A percentile compares a stretch with the other conserved stretches of the same genome.
phyloP scores from a whole-genome alignment of 1,284 basidiomycete species.

The Xerocomus cyaneibrunnescens region DNA sequence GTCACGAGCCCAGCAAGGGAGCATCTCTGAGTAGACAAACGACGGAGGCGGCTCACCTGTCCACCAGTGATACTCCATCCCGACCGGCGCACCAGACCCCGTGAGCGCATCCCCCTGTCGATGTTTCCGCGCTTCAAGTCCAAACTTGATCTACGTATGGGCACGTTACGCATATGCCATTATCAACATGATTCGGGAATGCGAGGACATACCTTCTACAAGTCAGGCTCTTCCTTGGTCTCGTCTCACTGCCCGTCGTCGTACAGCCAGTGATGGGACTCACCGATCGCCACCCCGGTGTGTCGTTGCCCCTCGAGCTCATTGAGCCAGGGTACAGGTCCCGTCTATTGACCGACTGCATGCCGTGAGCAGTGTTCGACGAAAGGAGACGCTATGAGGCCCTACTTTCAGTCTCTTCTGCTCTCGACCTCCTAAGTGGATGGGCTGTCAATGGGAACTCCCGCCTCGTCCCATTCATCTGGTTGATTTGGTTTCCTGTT shows the following conservation, averaged over 20 bases:
- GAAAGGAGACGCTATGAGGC: neutral
- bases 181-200: neutral
- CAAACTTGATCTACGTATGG: neutral
- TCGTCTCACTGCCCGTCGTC: conserved; percentile 12
- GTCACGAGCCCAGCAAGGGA: neutral
- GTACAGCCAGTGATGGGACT: conserved; percentile 9
- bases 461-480: conserved; percentile 1
- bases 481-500: neutral
- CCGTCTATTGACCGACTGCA: neutral
- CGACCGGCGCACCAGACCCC: neutral
- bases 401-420: neutral
- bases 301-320: conserved; percentile 7
- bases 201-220: conserved; percentile 5
- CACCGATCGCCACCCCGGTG: conserved; percentile 1
- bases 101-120: neutral
- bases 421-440: neutral
- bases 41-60: neutral
- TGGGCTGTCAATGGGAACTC: no score
- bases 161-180: neutral
- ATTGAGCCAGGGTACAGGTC: neutral
- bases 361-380: neutral
- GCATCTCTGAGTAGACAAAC: neutral
- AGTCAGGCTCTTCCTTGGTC: conserved; percentile 11
- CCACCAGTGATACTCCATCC: conserved; percentile 4
- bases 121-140: conserved; percentile 6